Conservation (phyloP, 345 rosid genomes). For the Psidium friedrichsthalianum region DNA sequence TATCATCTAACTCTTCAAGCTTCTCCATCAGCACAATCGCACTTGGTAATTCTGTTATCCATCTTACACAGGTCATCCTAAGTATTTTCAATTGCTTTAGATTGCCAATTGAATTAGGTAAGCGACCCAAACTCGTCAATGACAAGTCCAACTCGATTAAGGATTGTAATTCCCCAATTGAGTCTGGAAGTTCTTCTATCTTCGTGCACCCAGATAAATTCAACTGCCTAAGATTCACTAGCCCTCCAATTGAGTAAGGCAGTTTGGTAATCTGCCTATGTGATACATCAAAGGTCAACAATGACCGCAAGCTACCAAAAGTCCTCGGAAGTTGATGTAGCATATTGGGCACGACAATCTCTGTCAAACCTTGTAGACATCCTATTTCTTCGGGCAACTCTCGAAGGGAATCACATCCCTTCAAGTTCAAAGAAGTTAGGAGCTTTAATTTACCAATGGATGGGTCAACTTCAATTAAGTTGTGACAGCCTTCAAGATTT, state of each 20-base stretch:
- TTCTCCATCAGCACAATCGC: background rate
- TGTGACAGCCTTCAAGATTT: too few relatives aligned
- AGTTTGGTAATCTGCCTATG: rapidly evolving
- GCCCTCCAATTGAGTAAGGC: background rate
- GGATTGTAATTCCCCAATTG: background rate
- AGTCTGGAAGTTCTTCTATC: background rate
- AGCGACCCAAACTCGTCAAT: background rate
- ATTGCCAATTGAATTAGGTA: background rate
- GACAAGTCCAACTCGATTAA: background rate
- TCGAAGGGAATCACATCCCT: too few relatives aligned
- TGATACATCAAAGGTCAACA: too few relatives aligned
- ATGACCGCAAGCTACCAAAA: too few relatives aligned
- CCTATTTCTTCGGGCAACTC: too few relatives aligned
- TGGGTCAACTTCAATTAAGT: too few relatives aligned
- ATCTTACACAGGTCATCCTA: background rate
- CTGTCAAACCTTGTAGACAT: too few relatives aligned
- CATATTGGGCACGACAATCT: too few relatives aligned
- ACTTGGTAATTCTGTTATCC: background rate
- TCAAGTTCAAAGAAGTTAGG: too few relatives aligned
- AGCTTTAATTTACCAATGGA: too few relatives aligned
- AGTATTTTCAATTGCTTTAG: background rate
- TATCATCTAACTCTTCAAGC: background rate
- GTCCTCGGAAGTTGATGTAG: too few relatives aligned
- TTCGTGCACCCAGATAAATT: background rate
- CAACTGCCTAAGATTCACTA: background rate